These are phyloP conservation scores for Cystofilobasidium bisporidii DNA, from an alignment of 768 basidiomycete species.

Conservation along the genomic window DNA sequence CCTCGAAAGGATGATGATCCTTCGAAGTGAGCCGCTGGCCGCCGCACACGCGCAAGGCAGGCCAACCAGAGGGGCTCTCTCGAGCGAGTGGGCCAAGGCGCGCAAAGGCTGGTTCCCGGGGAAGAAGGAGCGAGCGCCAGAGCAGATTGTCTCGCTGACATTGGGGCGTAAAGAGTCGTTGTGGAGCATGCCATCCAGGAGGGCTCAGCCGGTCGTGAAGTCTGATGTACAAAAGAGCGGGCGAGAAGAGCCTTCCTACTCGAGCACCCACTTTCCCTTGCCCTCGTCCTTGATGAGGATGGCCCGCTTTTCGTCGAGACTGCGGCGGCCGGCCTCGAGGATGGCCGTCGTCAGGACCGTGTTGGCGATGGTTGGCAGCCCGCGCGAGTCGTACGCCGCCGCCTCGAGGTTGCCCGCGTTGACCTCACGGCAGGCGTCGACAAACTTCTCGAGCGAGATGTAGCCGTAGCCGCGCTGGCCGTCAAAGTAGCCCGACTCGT, in stretches of 20 bases:
- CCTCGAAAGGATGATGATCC: no score
- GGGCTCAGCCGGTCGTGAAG: no score
- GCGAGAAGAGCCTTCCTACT: not conserved
- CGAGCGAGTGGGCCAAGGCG: no score
- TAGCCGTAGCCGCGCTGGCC: conserved; percentile 87
- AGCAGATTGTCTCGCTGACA: no score
- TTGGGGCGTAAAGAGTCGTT: no score
- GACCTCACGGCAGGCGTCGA: conserved; percentile 70
- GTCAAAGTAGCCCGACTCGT: conserved; percentile 84
- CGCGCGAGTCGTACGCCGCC: conserved; percentile 64
- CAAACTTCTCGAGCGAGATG: conserved; percentile 82
- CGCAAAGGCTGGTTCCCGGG: no score
- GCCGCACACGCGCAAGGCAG: no score
- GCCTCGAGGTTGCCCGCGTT: conserved; percentile 61
- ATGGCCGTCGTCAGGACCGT: conserved; percentile 49
- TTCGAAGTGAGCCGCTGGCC: no score
- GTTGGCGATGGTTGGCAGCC: conserved; percentile 78
- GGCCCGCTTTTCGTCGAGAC: conserved; percentile 58
- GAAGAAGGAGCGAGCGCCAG: no score
- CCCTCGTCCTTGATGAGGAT: not conserved
- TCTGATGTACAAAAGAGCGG: not conserved
- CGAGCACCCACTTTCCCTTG: not conserved
- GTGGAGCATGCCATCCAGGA: no score
- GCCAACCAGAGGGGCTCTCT: no score
- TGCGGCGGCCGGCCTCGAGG: conserved; percentile 79